Percentiles rank a stretch among this genome's conserved stretches.
Conservation (phyloP, 1,284 basidiomycete species). For the Porodaedalea pini region DNA sequence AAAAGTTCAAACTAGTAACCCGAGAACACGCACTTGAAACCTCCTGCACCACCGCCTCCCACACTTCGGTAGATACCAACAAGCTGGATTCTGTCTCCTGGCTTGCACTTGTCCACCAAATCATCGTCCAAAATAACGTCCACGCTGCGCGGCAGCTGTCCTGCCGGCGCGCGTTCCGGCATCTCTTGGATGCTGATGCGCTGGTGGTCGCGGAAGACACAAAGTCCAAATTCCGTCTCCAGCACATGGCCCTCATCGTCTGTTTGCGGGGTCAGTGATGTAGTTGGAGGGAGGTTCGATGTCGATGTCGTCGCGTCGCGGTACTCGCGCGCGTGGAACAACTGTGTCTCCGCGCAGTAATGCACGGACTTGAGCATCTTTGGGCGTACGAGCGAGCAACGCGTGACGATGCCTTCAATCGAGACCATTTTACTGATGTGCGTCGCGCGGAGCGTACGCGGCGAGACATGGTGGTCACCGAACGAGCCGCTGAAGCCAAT, state of each 20-base stretch:
- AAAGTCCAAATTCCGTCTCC: slow-evolving; percentile 91
- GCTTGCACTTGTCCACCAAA: slow-evolving; percentile 95
- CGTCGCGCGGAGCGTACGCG: slow-evolving; percentile 83
- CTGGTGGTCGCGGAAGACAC: slow-evolving; percentile 95
- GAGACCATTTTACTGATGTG: slow-evolving; percentile 97
- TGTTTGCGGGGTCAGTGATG: slow-evolving; percentile 87
- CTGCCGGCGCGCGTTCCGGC: slow-evolving; percentile 97
- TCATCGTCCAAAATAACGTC: slow-evolving; percentile 98
- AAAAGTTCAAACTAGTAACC: slow-evolving; percentile 4
- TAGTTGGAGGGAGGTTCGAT: slow-evolving; percentile 83
- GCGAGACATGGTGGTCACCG: slow-evolving; percentile 97
- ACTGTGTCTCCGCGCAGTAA: slow-evolving; percentile 83
- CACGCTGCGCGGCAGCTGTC: slow-evolving; percentile 92
- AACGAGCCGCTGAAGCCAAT: slow-evolving; percentile 98
- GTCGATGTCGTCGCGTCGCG: slow-evolving; percentile 89
- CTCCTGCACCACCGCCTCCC: slow-evolving; percentile 84
- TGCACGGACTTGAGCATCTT: slow-evolving; percentile 98
- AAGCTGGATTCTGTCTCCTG: slow-evolving; percentile 95
- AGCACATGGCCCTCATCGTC: slow-evolving; percentile 88
- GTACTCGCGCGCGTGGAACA: slow-evolving; percentile 88
- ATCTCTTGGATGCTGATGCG: slow-evolving; percentile 98
- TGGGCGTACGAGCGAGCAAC: slow-evolving; percentile 96
- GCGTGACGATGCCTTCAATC: slow-evolving; percentile 96
- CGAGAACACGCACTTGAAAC: slow-evolving; percentile 81
- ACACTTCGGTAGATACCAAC: slow-evolving; percentile 95